Conservation (phyloP, 2,329 filamentous ascomycete species). For the Zymoseptoria ardabiliae region DNA sequence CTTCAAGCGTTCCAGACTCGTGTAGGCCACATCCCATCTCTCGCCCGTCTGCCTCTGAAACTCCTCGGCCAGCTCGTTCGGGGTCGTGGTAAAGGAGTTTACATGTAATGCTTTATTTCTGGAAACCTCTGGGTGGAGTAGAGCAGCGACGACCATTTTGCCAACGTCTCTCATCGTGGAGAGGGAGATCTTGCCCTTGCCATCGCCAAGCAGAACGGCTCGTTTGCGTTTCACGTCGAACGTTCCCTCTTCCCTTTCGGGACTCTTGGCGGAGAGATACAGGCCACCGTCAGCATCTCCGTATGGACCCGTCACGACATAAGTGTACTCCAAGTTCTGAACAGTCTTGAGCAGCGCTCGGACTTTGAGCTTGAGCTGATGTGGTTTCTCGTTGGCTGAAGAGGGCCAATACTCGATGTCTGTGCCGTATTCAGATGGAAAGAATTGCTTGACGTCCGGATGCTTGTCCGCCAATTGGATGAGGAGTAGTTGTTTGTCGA, state of each 20-base stretch:
- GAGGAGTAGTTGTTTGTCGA: slow-evolving; percentile 55
- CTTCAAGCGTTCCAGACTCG: slow-evolving; percentile 47
- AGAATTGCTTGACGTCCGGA: slow-evolving; percentile 53
- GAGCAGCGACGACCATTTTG: slow-evolving; percentile 55
- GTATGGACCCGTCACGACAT: slow-evolving; percentile 64
- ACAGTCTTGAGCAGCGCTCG: slow-evolving; percentile 51
- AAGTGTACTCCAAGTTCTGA: slow-evolving; percentile 53
- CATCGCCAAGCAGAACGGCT: slow-evolving; percentile 56
- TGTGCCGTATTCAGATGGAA: slow-evolving; percentile 61
- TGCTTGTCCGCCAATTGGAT: slow-evolving; percentile 52
- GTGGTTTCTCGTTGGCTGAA: slow-evolving; percentile 56
- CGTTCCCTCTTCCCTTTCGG: slow-evolving; percentile 42
- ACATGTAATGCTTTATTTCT: slow-evolving; percentile 55
- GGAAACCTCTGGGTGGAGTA: slow-evolving; percentile 49
- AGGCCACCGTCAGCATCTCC: slow-evolving; percentile 44
- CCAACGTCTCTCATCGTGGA: slow-evolving; percentile 68
- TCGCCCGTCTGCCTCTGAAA: slow-evolving; percentile 58
- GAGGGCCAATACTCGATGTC: slow-evolving; percentile 54
- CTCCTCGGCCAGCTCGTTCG: slow-evolving; percentile 55
- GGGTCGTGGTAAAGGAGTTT: slow-evolving; percentile 63
- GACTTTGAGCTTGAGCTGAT: slow-evolving; percentile 64
- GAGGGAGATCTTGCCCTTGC: slow-evolving; percentile 56
- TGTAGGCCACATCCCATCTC: slow-evolving; percentile 48
- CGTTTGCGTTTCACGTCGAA: slow-evolving; percentile 52
- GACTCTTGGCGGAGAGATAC: slow-evolving; percentile 44